These are phyloP conservation scores for Vitis amurensis DNA, from an alignment of 164 flowering plant genomes.

Conservation along the genomic window DNA sequence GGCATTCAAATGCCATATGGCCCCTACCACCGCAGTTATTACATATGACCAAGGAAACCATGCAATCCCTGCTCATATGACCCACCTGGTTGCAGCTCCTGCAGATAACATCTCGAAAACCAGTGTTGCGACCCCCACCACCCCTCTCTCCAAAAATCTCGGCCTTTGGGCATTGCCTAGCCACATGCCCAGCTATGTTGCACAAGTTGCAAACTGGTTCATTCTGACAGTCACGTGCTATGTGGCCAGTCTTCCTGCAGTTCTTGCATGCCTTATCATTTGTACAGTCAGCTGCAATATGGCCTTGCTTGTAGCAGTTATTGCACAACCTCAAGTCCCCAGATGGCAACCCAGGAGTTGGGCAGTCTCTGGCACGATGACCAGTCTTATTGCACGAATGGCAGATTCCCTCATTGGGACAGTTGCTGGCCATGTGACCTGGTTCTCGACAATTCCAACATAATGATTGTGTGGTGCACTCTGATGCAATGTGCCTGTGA, in stretches of 20 bases:
- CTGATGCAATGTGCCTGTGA: constrained; percentile 63
- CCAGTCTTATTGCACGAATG: constrained; percentile 62
- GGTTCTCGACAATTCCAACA: constrained; percentile 72
- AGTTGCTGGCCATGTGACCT: constrained; percentile 60
- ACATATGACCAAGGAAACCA: constrained; percentile 42
- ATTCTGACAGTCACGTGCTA: constrained; percentile 57
- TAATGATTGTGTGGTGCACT: constrained; percentile 51
- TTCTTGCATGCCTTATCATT: constrained; percentile 61
- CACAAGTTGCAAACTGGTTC: constrained; percentile 68
- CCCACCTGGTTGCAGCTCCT: constrained; percentile 54
- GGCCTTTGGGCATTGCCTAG: constrained; percentile 5
- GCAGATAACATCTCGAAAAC: constrained; percentile 41
- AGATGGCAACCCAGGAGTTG: constrained; percentile 28
- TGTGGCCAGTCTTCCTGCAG: constrained; percentile 56
- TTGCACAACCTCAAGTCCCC: constrained; percentile 48
- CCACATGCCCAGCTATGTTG: constrained; percentile 20
- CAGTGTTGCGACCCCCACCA: constrained; percentile 17
- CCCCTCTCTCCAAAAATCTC: neutral
- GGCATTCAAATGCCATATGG: constrained; percentile 58
- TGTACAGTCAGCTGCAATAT: constrained; percentile 48
- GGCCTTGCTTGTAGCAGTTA: constrained; percentile 60
- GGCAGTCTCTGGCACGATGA: constrained; percentile 49
- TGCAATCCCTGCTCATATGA: constrained; percentile 62
- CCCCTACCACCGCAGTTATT: constrained; percentile 69
- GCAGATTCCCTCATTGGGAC: constrained; percentile 60